These are phyloP conservation scores for Microbotryum silenes-acaulis DNA, from an alignment of 1,284 basidiomycete genomes.

Conservation along the genomic window DNA sequence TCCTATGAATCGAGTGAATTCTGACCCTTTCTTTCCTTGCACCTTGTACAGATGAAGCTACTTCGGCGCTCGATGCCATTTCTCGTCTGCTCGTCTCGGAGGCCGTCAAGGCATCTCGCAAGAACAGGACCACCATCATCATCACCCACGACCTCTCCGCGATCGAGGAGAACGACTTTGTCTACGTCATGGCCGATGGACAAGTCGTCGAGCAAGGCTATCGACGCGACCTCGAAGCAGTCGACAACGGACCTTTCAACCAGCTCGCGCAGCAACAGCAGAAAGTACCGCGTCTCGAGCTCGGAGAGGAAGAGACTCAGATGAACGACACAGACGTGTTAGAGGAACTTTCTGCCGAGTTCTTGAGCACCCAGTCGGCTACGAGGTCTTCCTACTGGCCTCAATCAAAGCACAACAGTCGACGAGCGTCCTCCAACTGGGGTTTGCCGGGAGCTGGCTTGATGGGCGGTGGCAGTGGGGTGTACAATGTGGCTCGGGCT, in stretches of 20 bases:
- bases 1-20: too few relatives aligned
- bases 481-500: too few relatives aligned
- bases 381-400: too few relatives aligned
- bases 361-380: too few relatives aligned
- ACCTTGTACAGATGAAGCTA: constrained; percentile 70
- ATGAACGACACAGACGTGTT: constrained; percentile 30
- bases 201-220: constrained; percentile 81
- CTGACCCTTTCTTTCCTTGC: neutral
- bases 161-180: constrained; percentile 69
- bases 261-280: constrained; percentile 47
- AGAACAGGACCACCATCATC: constrained; percentile 81
- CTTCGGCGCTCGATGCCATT: constrained; percentile 84
- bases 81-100: constrained; percentile 82
- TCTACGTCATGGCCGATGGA: constrained; percentile 82
- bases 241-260: constrained; percentile 43
- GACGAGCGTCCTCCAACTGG: too few relatives aligned
- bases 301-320: constrained; percentile 50
- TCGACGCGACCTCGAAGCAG: constrained; percentile 59
- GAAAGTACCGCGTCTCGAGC: constrained; percentile 42
- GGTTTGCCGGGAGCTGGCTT: too few relatives aligned
- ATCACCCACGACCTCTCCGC: constrained; percentile 93
- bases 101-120: constrained; percentile 74
- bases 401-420: too few relatives aligned
- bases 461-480: too few relatives aligned
- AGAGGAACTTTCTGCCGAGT: too few relatives aligned